Percentiles rank a stretch among this genome's conserved stretches.
phyloP scores from a whole-genome alignment of 768 basidiomycete species.

The Lentinula boryana region DNA sequence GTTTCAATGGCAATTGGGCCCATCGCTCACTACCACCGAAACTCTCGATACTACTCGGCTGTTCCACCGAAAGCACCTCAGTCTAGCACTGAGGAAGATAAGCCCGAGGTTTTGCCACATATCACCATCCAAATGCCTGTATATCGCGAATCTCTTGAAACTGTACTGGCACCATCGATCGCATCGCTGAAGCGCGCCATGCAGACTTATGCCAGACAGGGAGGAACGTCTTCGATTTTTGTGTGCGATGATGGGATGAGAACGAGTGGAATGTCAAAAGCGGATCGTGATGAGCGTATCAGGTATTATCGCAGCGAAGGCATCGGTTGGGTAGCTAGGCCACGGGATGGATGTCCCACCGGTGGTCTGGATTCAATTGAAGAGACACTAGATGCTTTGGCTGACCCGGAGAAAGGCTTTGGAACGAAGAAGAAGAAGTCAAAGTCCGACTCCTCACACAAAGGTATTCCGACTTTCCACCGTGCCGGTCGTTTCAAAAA shows the following conservation, averaged over 20 bases:
- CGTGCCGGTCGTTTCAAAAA: conserved; percentile 90
- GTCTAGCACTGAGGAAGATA: conserved; percentile 21
- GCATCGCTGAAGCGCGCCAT: conserved; percentile 74
- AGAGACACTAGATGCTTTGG: conserved; percentile 5
- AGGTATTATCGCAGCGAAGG: conserved; percentile 67
- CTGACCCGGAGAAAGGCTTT: background rate
- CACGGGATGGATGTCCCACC: conserved; percentile 45
- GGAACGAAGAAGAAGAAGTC: background rate
- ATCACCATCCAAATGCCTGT: conserved; percentile 82
- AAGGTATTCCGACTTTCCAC: conserved; percentile 31
- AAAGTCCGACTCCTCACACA: background rate
- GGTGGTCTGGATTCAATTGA: conserved; percentile 30
- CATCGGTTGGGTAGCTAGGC: conserved; percentile 79
- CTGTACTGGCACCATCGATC: conserved; percentile 70
- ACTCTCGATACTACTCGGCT: conserved; percentile 78
- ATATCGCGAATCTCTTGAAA: conserved; percentile 72
- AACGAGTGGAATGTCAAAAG: conserved; percentile 32
- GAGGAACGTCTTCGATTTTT: conserved; percentile 71
- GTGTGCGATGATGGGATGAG: conserved; percentile 76
- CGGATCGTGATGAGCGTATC: conserved; percentile 58
- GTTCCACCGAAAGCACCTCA: conserved; percentile 35
- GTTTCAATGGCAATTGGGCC: conserved; percentile 71
- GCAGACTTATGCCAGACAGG: conserved; percentile 83
- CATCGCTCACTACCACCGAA: conserved; percentile 71
- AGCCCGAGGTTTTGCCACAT: conserved; percentile 47